Evolutionary conservation across 176 grass and related monocot genomes (phyloP), one percentile per base, ranked within the genome.

Genomic region (Cymbopogon citratus): DNA sequence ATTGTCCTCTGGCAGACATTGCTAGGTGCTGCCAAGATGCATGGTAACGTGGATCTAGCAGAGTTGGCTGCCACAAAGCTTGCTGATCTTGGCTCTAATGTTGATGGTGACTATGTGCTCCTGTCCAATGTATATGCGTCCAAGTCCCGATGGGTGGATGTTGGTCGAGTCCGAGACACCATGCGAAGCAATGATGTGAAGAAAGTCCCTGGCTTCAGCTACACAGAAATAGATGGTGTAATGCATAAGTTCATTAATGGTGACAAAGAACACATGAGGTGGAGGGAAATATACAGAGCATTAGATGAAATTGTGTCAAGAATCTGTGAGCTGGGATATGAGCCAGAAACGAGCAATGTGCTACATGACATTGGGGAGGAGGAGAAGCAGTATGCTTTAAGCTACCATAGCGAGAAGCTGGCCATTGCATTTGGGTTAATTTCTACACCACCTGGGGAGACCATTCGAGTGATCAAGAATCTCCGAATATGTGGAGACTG

Each of bases 41-140:
- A 97, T 78, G 86, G 92, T 34, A 79, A 89, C 73, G 85, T 97
- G 76, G 87, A 82, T 64, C 85, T 94, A 15, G 92, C 92, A 1
- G 94, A 97, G 57, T 70, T 92, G 63, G 86, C 90, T 29, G 74
- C 94, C 4, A 34, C 69, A 23, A 88, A 91, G 71, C 82, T 97
- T 54, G 59, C 73, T 9, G 80, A 94, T 69, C 85, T 92, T 80
- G 94, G 92, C 77, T 97, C 94, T 26, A 90, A 91, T 14, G 61
- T 83, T 73, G 92, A 94, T 64, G 92, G 94, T 41, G 90, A 97
- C 74, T 94, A 94, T 80, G 94, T 97, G 41, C 94, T 97, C 52
- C 87, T 94, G 8, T 92, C 92, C 38, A 97, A 94, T 76, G 85
- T 97, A 11, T 97, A 97, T 71, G 94, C 90, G 0, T 91, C 89